phyloP scores from a whole-genome alignment of 176 grass and related monocot genomes.

The Aegilops bicornis region DNA sequence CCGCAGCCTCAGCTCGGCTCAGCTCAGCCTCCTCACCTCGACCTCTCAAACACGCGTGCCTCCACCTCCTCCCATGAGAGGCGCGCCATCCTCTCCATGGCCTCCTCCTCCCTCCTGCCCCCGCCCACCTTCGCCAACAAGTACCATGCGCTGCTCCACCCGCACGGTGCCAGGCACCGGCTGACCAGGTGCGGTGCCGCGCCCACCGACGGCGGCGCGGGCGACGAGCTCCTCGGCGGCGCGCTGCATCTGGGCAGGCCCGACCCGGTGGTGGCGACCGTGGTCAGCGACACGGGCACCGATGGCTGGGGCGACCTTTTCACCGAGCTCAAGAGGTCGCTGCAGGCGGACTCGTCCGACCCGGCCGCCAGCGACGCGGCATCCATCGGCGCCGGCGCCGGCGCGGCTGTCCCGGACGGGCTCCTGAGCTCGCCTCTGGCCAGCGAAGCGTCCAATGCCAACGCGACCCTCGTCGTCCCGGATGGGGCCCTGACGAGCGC shows the following conservation, averaged over 20 bases:
- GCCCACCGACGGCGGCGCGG: neutral
- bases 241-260: constrained; percentile 6
- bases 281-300: neutral
- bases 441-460: constrained; percentile 11
- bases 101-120: constrained; percentile 40
- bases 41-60: neutral
- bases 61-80: constrained; percentile 33
- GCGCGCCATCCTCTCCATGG: constrained; percentile 41
- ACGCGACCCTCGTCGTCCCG: neutral
- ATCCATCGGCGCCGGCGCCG: neutral
- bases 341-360: constrained; percentile 25
- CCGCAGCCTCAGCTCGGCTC: constrained; percentile 42
- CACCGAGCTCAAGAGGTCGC: constrained; percentile 28
- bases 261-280: neutral
- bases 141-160: constrained; percentile 4
- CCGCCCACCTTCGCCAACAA: constrained; percentile 31
- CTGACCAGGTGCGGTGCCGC: constrained; percentile 23
- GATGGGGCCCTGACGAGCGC: neutral
- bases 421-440: neutral
- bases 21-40: neutral
- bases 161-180: neutral
- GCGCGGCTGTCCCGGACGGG: neutral
- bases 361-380: neutral
- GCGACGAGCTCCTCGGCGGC: constrained; percentile 22
- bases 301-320: constrained; percentile 29